Base-by-base conservation (phyloP, 441 rosid species). In the Populus tomentosa region DNA sequence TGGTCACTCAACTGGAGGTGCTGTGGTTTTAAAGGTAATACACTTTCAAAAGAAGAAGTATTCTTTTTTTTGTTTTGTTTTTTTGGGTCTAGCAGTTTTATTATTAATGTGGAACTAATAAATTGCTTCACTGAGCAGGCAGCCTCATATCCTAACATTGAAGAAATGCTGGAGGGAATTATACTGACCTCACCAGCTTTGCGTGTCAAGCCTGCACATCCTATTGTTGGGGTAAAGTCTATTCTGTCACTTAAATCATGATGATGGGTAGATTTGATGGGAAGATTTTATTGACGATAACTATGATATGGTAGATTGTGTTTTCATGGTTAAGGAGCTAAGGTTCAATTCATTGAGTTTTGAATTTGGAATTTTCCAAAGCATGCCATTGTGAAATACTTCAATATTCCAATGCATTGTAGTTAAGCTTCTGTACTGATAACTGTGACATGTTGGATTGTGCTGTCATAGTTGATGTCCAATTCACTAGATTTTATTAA, bases 1-100 rank as follows among this genome's bases (percentile, higher is more conserved):
- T 82, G 99, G 99, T 82, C 99, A 95, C 77, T 95, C 98, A 53
- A 93, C 98, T 0, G 98, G 99, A 82, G 99, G 99, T 76, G 94
- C 99, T 76, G 98, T 93, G 70, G 99, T 95, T 82, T 86, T 95
- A 81, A 95, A 95, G 92, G 99, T 91, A 78, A 69, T 24, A 59
- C 65, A 30, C 11, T 74, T 36, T 32, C 23, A 30, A 10, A 71
- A n/a, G 38, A 0, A 16, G n/a, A 0, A 0, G 50, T 42, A 42
- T 11, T 53, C 21, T 16, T 53, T 6, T 69, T 62, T 61, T 23
- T 3, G 24, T 20, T 23, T 74, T 70, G 56, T 5, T 21, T 36
- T 13, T 4, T 28, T 28, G 30, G 30, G 30, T 28, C 30, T 28
- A 28, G 30, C 46, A 36, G 35, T 33, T 10, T 78, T 38, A 18